A percentile compares a stretch with the other conserved stretches of the same genome.
These are phyloP conservation scores for Cordyceps cicadae DNA, from an alignment of 2,329 filamentous ascomycete genomes.

Conservation along the genomic window DNA sequence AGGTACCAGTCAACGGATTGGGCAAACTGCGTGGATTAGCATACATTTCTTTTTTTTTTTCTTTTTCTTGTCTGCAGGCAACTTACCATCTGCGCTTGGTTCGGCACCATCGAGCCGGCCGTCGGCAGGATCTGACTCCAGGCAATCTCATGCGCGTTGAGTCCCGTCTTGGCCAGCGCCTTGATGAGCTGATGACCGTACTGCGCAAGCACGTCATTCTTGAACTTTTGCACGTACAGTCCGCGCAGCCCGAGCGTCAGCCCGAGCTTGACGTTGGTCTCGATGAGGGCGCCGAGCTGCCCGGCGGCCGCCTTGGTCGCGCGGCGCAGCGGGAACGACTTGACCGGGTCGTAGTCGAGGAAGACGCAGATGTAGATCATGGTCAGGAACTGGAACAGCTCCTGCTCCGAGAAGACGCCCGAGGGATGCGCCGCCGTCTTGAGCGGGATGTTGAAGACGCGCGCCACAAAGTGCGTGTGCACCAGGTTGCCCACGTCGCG, in stretches of 20 bases:
- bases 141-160: constrained; percentile 57
- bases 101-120: constrained; percentile 58
- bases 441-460: constrained; percentile 56
- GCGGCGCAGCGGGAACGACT: constrained; percentile 56
- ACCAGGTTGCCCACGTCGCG: constrained; percentile 61
- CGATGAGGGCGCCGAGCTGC: constrained; percentile 53
- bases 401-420: constrained; percentile 47
- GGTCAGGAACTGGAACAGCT: constrained; percentile 54
- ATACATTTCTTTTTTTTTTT: not conserved
- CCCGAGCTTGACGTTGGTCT: constrained; percentile 52
- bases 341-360: constrained; percentile 57
- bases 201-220: constrained; percentile 47
- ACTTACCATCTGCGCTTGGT: constrained; percentile 58
- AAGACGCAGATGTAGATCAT: constrained; percentile 59
- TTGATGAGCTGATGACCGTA: constrained; percentile 61
- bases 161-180: constrained; percentile 53
- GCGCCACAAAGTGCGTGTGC: constrained; percentile 55
- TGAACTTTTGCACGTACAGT: constrained; percentile 43
- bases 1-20: constrained; percentile 8
- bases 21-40: not conserved
- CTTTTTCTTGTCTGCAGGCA: too few species aligned
- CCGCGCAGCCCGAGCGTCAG: constrained; percentile 17
- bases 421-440: constrained; percentile 53
- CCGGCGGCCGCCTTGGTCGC: constrained; percentile 47
- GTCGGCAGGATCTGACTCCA: constrained; percentile 64